Base-by-base conservation (phyloP, 148 eudicot genomes). In the Bassia scoparia region DNA sequence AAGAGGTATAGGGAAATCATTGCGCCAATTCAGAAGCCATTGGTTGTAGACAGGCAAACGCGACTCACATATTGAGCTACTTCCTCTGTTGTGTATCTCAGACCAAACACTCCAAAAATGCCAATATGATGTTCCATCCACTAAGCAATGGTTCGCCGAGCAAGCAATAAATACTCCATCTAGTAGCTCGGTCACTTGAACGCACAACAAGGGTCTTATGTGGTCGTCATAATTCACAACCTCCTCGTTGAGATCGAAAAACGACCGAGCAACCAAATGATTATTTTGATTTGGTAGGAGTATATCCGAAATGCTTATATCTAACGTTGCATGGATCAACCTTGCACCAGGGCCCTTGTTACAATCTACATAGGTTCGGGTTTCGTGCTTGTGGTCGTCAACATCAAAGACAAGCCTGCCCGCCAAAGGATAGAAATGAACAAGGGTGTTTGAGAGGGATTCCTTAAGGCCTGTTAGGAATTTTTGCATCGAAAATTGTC, bases 51-150 rank as follows among this genome's bases (percentile, higher is more conserved):
- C n/a, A 31, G 70, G 75, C 7, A 61, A 30, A 26, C 48, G n/a
- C 14, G 46, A 70, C 34, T 18, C 21, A n/a, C 48, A 38, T 12
- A 41, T 5, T 3, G 15, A 7, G n/a, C 29, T 29, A 0, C 7
- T 37, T 3, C 50, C 50, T 15, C 33, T 68, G 65, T 9, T 70
- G 38, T 70, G 74, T 27, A 76, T 70, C 27, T 77, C 70, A 0
- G 75, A 77, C 75, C 75, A 77, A n/a, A 4, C 23, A 63, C 69
- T 77, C 67, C 67, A 70, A 21, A 62, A 76, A 14, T 53, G 53
- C 69, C 79, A 76, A 8, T 49, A 70, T 4, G 64, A 61, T 1
- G 69, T 61, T 37, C 74, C 79, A 60, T 76, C 74, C 7, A n/a
- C 6, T 15, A 68, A 12, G 7, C 24, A 72, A 18, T 69, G 79